Evolutionary conservation across 2,329 filamentous ascomycete species (phyloP).

Genomic region (Colletotrichum graminicola): DNA sequence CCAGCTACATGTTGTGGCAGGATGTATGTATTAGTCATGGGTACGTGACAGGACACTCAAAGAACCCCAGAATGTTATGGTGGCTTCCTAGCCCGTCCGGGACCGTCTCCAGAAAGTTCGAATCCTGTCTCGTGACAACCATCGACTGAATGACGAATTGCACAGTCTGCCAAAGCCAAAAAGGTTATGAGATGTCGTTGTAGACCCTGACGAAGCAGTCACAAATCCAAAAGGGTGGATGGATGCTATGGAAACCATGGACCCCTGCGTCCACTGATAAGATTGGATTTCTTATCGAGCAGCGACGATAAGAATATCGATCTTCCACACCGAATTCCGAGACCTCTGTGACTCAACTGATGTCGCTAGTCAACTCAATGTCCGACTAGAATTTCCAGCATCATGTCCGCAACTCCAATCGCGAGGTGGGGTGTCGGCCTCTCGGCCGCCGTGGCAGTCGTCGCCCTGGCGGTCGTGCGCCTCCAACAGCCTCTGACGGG

Average conservation of each 20-base stretch:
- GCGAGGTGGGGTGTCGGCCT: slow-evolving; percentile 46
- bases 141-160: no score
- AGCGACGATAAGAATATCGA: slow-evolving; percentile 31
- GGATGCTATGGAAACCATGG: not conserved
- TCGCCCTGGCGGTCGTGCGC: slow-evolving; percentile 49
- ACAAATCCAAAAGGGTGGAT: no score
- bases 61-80: not conserved
- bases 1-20: no score
- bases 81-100: not conserved
- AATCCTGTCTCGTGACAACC: no score
- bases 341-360: slow-evolving; percentile 7
- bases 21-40: no score
- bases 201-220: no score
- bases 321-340: slow-evolving; percentile 32
- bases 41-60: no score
- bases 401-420: slow-evolving; percentile 29
- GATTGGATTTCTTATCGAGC: slow-evolving; percentile 29
- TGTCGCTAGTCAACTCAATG: slow-evolving; percentile 13
- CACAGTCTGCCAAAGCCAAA: no score
- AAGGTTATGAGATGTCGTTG: no score
- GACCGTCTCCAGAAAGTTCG: not conserved
- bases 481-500: slow-evolving; percentile 41
- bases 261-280: slow-evolving; percentile 29
- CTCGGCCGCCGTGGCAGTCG: slow-evolving; percentile 46
- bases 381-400: slow-evolving; percentile 5